phyloP scores from a whole-genome alignment of 140 eudicot genomes.

The Flaveria floridana region DNA sequence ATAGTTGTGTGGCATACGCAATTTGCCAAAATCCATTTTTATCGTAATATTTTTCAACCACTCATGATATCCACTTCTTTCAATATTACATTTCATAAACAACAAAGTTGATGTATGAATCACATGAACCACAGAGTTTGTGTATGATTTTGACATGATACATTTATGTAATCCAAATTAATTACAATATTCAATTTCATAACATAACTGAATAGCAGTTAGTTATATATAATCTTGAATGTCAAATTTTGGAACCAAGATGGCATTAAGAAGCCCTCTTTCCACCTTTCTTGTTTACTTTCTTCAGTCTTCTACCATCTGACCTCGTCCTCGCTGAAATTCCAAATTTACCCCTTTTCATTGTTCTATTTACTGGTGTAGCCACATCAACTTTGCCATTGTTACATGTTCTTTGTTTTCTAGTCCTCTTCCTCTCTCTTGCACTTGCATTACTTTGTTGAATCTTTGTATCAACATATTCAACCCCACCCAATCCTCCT shows the following conservation, averaged over 20 bases:
- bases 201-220: background rate
- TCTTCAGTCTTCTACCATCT: conserved; percentile 29
- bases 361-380: conserved; percentile 14
- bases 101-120: too few species aligned
- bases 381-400: conserved; percentile 17
- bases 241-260: conserved; percentile 22
- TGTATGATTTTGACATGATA: background rate
- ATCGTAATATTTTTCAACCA: too few species aligned
- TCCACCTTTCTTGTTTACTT: conserved; percentile 23
- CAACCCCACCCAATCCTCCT: conserved; percentile 25
- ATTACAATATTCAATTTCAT: background rate
- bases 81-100: too few species aligned
- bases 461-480: conserved; percentile 15
- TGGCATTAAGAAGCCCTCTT: conserved; percentile 28
- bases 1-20: too few species aligned
- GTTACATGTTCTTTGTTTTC: conserved; percentile 23
- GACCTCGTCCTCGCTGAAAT: conserved; percentile 23
- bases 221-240: background rate
- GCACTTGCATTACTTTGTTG: conserved; percentile 26
- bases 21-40: too few species aligned
- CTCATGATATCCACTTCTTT: too few species aligned
- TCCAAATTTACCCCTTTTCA: conserved; percentile 19
- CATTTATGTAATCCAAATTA: background rate
- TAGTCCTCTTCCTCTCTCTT: conserved; percentile 19
- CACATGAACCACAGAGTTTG: too few species aligned